These are phyloP conservation scores for Claviceps sp. DNA, from an alignment of 2,329 filamentous ascomycete genomes.

Conservation along the genomic window DNA sequence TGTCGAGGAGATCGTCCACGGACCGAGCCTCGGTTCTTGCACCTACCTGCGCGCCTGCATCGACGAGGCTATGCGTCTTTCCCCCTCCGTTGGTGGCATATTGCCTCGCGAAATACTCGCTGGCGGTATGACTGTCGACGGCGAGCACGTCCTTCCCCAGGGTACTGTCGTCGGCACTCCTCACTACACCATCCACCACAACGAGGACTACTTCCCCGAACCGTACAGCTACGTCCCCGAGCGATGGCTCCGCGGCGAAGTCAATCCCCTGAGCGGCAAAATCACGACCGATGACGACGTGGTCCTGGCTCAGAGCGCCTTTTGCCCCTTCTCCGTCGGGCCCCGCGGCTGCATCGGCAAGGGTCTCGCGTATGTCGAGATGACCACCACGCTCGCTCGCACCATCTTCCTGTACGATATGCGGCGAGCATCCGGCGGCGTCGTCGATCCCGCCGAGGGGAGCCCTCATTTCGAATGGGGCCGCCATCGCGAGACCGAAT, in stretches of 20 bases:
- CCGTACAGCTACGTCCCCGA: conserved; percentile 49
- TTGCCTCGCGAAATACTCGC: conserved; percentile 45
- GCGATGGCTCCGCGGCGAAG: conserved; percentile 45
- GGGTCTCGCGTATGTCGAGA: conserved; percentile 53
- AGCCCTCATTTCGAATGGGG: conserved; percentile 35
- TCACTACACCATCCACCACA: conserved; percentile 57
- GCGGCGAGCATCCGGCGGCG: conserved; percentile 33
- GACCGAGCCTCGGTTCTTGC: conserved; percentile 34
- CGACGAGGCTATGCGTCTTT: conserved; percentile 52
- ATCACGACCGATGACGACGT: conserved; percentile 36
- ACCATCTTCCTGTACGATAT: conserved; percentile 50
- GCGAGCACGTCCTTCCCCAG: conserved; percentile 33
- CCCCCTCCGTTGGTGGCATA: conserved; percentile 46
- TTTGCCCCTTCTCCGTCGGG: conserved; percentile 61
- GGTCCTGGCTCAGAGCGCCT: conserved; percentile 48
- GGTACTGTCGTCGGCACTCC: conserved; percentile 52
- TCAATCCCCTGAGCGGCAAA: conserved; percentile 22
- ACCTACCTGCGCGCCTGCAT: conserved; percentile 50
- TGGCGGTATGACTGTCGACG: conserved; percentile 42
- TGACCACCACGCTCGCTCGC: conserved; percentile 48
- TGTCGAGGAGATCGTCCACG: conserved; percentile 42
- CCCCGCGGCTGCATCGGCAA: conserved; percentile 62
- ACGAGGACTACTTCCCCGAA: conserved; percentile 45
- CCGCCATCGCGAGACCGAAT: conserved; percentile 44
- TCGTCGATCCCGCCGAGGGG: conserved; percentile 40